Percentiles rank a stretch among this genome's conserved stretches.
Conservation (phyloP, 805 yeast genomes). For the Candida gorgasii region DNA sequence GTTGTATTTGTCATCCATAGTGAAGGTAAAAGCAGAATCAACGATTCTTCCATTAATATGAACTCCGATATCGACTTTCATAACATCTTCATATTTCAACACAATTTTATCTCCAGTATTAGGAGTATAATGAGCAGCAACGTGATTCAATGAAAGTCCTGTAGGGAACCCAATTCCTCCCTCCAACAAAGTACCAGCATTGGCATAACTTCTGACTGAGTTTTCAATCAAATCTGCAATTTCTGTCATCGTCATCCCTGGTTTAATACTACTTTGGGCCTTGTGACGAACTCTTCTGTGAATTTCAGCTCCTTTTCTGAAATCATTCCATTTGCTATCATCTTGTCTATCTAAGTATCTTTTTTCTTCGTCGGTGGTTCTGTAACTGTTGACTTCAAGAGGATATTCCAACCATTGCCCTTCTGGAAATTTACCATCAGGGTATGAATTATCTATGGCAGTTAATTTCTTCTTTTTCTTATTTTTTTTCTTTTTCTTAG, state of each 20-base stretch:
- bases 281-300: slow-evolving; percentile 88
- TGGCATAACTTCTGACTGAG: slow-evolving; percentile 72
- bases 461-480: slow-evolving; percentile 55
- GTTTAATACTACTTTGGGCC: slow-evolving; percentile 71
- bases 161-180: slow-evolving; percentile 98
- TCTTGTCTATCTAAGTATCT: slow-evolving; percentile 71
- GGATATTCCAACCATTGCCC: slow-evolving; percentile 86
- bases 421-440: slow-evolving; percentile 76
- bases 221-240: slow-evolving; percentile 89
- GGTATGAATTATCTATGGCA: slow-evolving; percentile 66
- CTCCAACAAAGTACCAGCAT: slow-evolving; percentile 57
- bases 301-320: slow-evolving; percentile 94
- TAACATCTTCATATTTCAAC: slow-evolving; percentile 81
- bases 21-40: slow-evolving; percentile 92
- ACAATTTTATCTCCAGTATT: slow-evolving; percentile 90
- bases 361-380: slow-evolving; percentile 86
- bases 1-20: slow-evolving; percentile 85
- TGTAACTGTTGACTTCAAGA: slow-evolving; percentile 59
- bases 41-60: slow-evolving; percentile 93
- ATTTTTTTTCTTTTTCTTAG: slow-evolving; percentile 46
- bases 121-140: slow-evolving; percentile 98
- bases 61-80: slow-evolving; percentile 96
- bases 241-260: slow-evolving; percentile 91
- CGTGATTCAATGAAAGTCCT: slow-evolving; percentile 89
- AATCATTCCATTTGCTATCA: slow-evolving; percentile 72